A percentile compares a stretch with the other conserved stretches of the same genome.
Evolutionary conservation across 2,329 filamentous ascomycete species (phyloP).

Genomic region (Colletotrichum echinochloae): DNA sequence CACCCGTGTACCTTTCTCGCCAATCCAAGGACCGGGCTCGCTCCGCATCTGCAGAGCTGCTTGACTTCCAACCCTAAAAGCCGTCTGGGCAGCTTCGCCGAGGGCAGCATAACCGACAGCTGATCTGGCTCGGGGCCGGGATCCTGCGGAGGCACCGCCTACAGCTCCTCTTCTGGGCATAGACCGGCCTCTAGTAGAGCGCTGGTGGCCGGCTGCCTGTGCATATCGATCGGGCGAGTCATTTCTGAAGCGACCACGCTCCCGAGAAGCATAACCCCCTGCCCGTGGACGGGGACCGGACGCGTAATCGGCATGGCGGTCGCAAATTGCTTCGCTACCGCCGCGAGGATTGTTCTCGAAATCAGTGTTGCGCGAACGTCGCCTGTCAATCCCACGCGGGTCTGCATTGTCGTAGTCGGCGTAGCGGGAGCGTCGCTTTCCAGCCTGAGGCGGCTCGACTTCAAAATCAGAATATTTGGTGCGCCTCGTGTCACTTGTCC

Average conservation of each 20-base stretch:
- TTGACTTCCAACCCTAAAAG: conserved; percentile 61
- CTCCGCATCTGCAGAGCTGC: conserved; percentile 60
- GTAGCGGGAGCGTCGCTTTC: conserved; percentile 16
- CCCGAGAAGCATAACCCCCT: neutral
- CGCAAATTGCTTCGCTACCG: neutral
- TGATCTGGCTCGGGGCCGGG: conserved; percentile 42
- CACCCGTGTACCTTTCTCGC: conserved; percentile 61
- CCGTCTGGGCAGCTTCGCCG: conserved; percentile 57
- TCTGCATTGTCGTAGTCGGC: conserved; percentile 23
- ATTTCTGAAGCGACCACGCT: conserved; percentile 18
- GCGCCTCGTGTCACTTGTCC: conserved; percentile 39
- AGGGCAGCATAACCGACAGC: conserved; percentile 39
- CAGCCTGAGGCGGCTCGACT: neutral
- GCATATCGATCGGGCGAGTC: conserved; percentile 21
- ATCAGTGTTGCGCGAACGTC: conserved; percentile 12
- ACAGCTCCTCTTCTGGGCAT: conserved; percentile 25
- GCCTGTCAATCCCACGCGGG: conserved; percentile 4
- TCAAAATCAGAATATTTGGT: conserved; percentile 34
- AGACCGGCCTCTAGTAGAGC: conserved; percentile 27
- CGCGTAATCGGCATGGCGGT: neutral
- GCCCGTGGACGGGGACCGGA: neutral
- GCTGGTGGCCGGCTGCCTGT: conserved; percentile 15
- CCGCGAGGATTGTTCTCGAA: conserved; percentile 8
- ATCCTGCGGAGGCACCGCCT: neutral
- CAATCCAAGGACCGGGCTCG: conserved; percentile 60